Evolutionary conservation across 2,329 filamentous ascomycete species (phyloP), one percentile per base, ranked within the genome.

Genomic region (Talaromyces sp.): DNA sequence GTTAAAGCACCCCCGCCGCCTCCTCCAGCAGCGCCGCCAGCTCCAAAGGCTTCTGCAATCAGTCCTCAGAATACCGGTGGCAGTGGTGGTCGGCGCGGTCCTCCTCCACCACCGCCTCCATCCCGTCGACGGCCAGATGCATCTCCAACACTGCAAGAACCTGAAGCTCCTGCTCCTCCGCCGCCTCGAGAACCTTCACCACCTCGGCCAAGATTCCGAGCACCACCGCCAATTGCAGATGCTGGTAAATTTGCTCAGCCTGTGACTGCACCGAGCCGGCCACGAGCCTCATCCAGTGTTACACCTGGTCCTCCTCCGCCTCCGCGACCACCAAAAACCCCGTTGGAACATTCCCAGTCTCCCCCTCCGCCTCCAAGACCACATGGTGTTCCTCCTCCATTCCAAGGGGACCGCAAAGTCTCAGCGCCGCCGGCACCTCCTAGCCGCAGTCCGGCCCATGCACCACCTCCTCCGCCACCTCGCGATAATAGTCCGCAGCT

Each of bases 141-240:
- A 31, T 72, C 80, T 80, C 80, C 31, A 67, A 67, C 51, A 60
- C 67, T 40, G n/a, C 60, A 60, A 55, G 67, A 68, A 69, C 87
- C 68, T 76, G 87, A 75, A 75, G 89, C 81, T 79, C 84, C 75
- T 75, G 81, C 73, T 80, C 76, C 79, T 16, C 78, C 79, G 42
- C 86, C 90, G n/a, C 84, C 89, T 33, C 83, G 87, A 70, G 89
- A 91, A 63, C 85, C 89, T 14, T 87, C 88, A 14, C 90, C 91
- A 12, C 86, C 88, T 27, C 84, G 88, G 57, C 86, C 86, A 8
- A 84, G 83, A 68, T 98, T 96, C 79, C 85, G 87, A 66, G 94
- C 91, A 8, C 95, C 95, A 53, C 95, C 95, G 36, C 91, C 94
- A 2, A 78, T 98, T 63, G 87, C 91, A 60, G 93, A 96, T 74